Base-by-base conservation (phyloP, 2,329 filamentous ascomycete genomes). In the Pseudofabraea citricarpa region DNA sequence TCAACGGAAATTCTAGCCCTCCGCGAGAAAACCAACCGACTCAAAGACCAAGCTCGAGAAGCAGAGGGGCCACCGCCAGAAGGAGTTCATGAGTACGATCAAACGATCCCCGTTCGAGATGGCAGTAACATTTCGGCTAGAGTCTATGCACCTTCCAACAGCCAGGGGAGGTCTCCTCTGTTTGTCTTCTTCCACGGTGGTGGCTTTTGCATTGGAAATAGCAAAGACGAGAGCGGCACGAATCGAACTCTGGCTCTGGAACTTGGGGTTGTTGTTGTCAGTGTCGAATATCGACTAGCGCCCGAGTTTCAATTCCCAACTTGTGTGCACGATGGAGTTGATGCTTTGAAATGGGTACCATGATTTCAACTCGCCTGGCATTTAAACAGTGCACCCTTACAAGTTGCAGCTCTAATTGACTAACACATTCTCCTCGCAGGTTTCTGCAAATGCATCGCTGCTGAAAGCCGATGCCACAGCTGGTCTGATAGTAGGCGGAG, bases 401-500 rank as follows among this genome's bases (percentile, higher is more conserved):
- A 4, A 4, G 8, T 27, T 27, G 24, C 24, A 27, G 24, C 24
- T 8, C 8, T 8, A 27, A 8, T n/a, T 8, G n/a, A 27, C 8
- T 8, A 27, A 27, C n/a, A 27, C 24, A 27, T 27, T 27, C n/a
- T n/a, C 26, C 15, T 29, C 4, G 15, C 15, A 29, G 26, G 15
- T 58, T 18, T 62, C 62, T 13, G 47, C 57, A 9, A 69, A 72
- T 43, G 66, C 68, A 16, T 18, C 53, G 9, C 41, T 54, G 2
- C 50, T 71, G 3, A 62, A 59, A 5, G 66, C 66, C 15, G 62
- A 71, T 41, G 62, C 65, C 0, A 53, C 57, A 2, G 55, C 56
- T 10, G 71, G 69, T 1, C 72, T 74, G 46, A 48, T 74, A 18
- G 33, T 73, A 13, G 69, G 69, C n/a, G 71, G 72, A 1, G 62